Conservation (phyloP, 75 land plant species). For the Sequoiadendron giganteum region DNA sequence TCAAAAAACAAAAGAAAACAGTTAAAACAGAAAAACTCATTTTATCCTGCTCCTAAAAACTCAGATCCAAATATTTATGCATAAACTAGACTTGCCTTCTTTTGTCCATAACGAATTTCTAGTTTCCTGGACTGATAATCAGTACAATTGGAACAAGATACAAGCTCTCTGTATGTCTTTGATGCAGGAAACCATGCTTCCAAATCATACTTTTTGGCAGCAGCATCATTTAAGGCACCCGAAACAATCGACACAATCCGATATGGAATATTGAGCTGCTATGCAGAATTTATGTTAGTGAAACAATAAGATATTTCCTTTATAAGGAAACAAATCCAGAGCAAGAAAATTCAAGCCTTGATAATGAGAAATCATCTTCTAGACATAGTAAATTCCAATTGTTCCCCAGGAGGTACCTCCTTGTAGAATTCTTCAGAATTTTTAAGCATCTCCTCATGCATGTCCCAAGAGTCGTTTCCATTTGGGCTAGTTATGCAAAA, state of each 20-base stretch:
- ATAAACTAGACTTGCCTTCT: slow-evolving; percentile 51
- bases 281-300: neutral
- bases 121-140: slow-evolving; percentile 86
- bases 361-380: neutral
- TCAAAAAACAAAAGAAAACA: neutral
- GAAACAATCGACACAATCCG: slow-evolving; percentile 88
- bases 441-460: slow-evolving; percentile 96
- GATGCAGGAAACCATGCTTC: slow-evolving; percentile 99
- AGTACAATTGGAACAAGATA: slow-evolving; percentile 96
- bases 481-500: slow-evolving; percentile 92
- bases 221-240: slow-evolving; percentile 95
- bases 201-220: slow-evolving; percentile 96
- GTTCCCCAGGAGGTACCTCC: slow-evolving; percentile 34
- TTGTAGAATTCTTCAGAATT: slow-evolving; percentile 96
- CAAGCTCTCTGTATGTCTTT: slow-evolving; percentile 88
- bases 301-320: neutral
- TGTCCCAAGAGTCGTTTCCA: slow-evolving; percentile 82
- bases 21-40: neutral
- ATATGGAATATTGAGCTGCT: slow-evolving; percentile 84
- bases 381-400: neutral
- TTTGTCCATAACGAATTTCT: slow-evolving; percentile 93
- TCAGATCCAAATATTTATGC: neutral
- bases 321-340: neutral
- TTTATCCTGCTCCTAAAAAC: neutral
- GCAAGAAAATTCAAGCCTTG: neutral